phyloP scores from a whole-genome alignment of 139 green algal genomes.

The Micractinium sp. region DNA sequence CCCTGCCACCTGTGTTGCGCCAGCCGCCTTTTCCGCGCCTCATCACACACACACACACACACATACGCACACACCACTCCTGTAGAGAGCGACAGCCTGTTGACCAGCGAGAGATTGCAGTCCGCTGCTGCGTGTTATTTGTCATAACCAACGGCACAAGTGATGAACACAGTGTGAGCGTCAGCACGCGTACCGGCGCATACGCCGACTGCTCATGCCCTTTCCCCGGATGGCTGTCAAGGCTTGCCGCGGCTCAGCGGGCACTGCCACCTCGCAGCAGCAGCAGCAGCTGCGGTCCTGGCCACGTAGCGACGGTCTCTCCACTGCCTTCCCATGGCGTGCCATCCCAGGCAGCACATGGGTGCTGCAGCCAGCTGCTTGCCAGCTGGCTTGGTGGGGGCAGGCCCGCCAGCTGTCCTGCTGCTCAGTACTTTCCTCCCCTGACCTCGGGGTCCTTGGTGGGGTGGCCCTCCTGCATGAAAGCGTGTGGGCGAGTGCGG shows the following conservation, averaged over 20 bases:
- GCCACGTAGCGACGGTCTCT: neutral
- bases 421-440: conserved; percentile 21
- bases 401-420: neutral
- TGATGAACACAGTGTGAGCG: neutral
- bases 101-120: too few species aligned
- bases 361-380: too few species aligned
- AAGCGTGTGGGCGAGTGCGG: too few species aligned
- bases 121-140: too few species aligned
- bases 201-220: too few species aligned
- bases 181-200: neutral
- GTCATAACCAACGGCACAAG: too few species aligned
- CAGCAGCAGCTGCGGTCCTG: neutral
- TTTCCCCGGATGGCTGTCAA: too few species aligned
- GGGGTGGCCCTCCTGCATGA: conserved; percentile 27
- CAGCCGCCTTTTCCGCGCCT: neutral
- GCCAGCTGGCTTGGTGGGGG: too few species aligned
- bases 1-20: neutral
- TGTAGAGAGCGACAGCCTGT: neutral
- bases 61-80: neutral
- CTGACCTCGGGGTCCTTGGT: conserved; percentile 14
- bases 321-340: neutral
- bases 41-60: neutral
- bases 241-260: too few species aligned
- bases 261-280: too few species aligned
- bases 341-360: too few species aligned